phyloP scores from a whole-genome alignment of 2,329 filamentous ascomycete genomes.

The Colletotrichum sp. region DNA sequence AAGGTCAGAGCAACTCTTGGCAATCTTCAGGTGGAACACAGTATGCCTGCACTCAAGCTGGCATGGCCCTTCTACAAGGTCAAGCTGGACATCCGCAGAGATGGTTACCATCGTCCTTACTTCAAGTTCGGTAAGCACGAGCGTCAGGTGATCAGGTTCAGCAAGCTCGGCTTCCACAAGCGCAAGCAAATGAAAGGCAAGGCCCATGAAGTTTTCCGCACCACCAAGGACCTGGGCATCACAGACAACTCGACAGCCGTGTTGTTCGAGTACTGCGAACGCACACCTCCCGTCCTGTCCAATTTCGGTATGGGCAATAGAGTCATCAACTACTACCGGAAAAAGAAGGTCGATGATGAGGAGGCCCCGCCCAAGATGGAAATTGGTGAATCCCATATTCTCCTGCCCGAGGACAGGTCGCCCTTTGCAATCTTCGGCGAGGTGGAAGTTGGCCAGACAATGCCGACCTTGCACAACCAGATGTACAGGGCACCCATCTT shows the following conservation, averaged over 20 bases:
- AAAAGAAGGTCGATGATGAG: slow-evolving; percentile 76
- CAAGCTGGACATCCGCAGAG: slow-evolving; percentile 76
- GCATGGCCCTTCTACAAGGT: slow-evolving; percentile 97
- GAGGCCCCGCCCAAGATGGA: slow-evolving; percentile 78
- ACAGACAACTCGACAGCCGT: slow-evolving; percentile 88
- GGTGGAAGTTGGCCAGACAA: slow-evolving; percentile 87
- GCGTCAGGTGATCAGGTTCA: slow-evolving; percentile 74
- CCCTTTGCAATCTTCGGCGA: slow-evolving; percentile 95
- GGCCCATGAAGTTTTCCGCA: slow-evolving; percentile 78
- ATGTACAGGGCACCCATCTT: slow-evolving; percentile 97
- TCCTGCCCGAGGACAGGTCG: slow-evolving; percentile 92
- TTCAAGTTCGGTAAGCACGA: slow-evolving; percentile 74
- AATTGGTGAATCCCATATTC: slow-evolving; percentile 85
- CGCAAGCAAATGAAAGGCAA: slow-evolving; percentile 84
- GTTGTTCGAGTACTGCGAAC: slow-evolving; percentile 94
- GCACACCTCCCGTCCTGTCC: slow-evolving; percentile 87
- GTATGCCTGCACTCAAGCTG: slow-evolving; percentile 86
- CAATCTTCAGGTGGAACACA: slow-evolving; percentile 92
- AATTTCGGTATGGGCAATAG: slow-evolving; percentile 98
- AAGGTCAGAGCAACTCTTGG: slow-evolving; percentile 93
- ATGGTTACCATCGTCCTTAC: slow-evolving; percentile 81
- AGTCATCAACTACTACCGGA: slow-evolving; percentile 96
- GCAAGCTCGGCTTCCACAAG: slow-evolving; percentile 74
- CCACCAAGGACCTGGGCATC: slow-evolving; percentile 82
- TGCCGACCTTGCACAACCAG: slow-evolving; percentile 89